phyloP scores from a whole-genome alignment of 176 grass and related monocot species.

The Carex parvula region DNA sequence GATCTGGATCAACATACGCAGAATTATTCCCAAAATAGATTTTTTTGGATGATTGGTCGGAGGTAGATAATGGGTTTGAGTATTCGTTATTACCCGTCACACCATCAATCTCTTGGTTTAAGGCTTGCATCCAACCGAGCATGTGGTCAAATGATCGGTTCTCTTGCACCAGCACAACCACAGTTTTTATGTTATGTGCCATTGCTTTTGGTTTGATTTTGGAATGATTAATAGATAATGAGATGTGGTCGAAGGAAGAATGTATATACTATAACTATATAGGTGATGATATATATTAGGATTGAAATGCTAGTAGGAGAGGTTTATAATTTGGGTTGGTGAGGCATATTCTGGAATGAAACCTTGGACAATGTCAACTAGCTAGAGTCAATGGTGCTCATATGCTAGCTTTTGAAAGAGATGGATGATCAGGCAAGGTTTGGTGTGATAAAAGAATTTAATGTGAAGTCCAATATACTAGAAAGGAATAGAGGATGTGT shows the following conservation, averaged over 20 bases:
- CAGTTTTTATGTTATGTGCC: conserved; percentile 59
- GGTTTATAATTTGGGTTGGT: not conserved
- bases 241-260: not conserved
- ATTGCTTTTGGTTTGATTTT: not conserved
- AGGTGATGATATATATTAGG: not conserved
- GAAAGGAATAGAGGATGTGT: too few species aligned
- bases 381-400: not conserved
- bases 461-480: not conserved
- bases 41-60: conserved; percentile 28
- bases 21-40: conserved; percentile 41
- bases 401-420: not conserved
- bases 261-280: not conserved
- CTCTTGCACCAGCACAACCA: conserved; percentile 74
- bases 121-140: conserved; percentile 70
- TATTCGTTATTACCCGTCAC: conserved; percentile 32
- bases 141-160: conserved; percentile 94
- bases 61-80: conserved; percentile 47
- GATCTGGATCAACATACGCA: conserved; percentile 83
- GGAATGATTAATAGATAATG: too few species aligned
- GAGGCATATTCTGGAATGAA: not conserved
- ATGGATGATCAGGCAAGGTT: not conserved
- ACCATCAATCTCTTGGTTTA: conserved; percentile 64
- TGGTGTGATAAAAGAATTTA: not conserved
- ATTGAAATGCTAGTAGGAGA: not conserved
- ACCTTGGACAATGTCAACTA: not conserved